Evolutionary conservation across 805 yeast species (phyloP).

Genomic region (Monosporozyma aerobia): DNA sequence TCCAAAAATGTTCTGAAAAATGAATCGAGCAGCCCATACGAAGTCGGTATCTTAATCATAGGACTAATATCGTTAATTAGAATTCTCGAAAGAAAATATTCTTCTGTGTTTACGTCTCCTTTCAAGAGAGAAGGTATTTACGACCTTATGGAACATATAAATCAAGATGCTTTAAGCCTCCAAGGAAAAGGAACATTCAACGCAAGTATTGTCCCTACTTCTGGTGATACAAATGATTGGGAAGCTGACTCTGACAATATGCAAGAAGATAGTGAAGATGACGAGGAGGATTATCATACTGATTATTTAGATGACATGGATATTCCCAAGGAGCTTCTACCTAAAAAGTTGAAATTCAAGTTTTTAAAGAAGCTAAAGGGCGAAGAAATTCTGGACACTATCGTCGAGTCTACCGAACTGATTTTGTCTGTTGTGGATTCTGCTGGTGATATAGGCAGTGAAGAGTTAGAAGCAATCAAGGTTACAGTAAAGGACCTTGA

Average conservation of each 20-base stretch:
- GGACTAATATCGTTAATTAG: constrained; percentile 45
- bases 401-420: constrained; percentile 9
- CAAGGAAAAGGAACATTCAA: background rate
- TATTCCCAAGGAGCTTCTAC: constrained; percentile 25
- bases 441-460: constrained; percentile 17
- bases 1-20: constrained; percentile 30
- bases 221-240: constrained; percentile 18
- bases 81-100: constrained; percentile 36
- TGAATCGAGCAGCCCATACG: constrained; percentile 13
- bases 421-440: constrained; percentile 13
- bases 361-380: constrained; percentile 8
- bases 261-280: constrained; percentile 15
- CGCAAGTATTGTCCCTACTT: background rate
- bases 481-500: constrained; percentile 17
- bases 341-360: constrained; percentile 17
- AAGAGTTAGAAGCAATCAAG: constrained; percentile 19
- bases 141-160: constrained; percentile 5
- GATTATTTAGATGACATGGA: constrained; percentile 26
- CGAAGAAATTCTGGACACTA: constrained; percentile 4
- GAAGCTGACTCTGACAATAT: constrained; percentile 13
- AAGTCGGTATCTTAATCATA: constrained; percentile 36
- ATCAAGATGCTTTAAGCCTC: background rate
- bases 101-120: constrained; percentile 35
- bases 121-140: constrained; percentile 61
- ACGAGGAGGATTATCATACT: constrained; percentile 24